Evolutionary conservation across 306 rosid genomes (phyloP), one percentile per base, ranked within the genome.

Genomic region (Castanopsis chinensis): DNA sequence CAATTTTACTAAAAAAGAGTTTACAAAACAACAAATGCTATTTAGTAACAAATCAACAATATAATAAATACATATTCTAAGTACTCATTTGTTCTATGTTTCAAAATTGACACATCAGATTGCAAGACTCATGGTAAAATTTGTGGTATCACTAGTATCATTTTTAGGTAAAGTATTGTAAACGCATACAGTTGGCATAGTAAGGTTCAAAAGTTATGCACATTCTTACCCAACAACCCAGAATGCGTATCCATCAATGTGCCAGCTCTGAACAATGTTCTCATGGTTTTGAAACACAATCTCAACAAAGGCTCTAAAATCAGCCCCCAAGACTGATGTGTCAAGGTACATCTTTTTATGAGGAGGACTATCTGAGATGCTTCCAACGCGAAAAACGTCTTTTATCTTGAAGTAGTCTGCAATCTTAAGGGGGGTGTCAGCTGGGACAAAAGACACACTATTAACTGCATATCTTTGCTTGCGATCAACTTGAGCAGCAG

Each of bases 211-310:
- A 53, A 23, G 17, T 17, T 21, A 21, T 5, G 12, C 57, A 27
- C 6, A 14, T 59, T 56, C 95, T 87, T 85, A 95, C 99, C 99
- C 98, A 6, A 95, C 98, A 25, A 91, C 99, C 99, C 99, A 92
- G 76, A 95, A 95, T 25, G 92, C 63, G 88, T 92, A 90, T 69
- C 99, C 99, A n/a, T 92, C 90, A 56, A 92, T 77, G 86, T 95
- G 99, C 84, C 85, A 95, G 67, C 92, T 91, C 76, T 95, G 99
- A 12, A 88, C 70, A 4, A 92, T 90, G 54, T 69, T 86, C 81
- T 95, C 99, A 5, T 53, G 85, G 84, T 95, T 95, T 63, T 91
- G 92, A 71, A 95, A 90, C 76, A 92, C 90, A 56, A 95, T 90
- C 83, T 95, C 99, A 4, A 92, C 82, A 23, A 95, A 95, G 74